Base-by-base conservation (phyloP, 352 stramenopile species). In the Globisporangium lucens region DNA sequence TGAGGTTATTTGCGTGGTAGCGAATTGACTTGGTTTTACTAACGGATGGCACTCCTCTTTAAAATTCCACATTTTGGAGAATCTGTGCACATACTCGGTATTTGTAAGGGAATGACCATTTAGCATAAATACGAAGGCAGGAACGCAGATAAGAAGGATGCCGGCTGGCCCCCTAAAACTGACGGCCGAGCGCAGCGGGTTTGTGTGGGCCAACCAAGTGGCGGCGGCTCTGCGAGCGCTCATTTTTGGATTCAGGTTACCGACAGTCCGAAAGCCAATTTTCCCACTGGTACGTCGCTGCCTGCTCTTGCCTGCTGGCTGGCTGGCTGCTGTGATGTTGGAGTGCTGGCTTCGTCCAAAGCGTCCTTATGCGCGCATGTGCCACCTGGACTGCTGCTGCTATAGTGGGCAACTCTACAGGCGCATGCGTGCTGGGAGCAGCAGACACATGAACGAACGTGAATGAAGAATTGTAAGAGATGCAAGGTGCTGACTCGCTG, bases 191-290 rank as follows among this genome's bases (percentile, higher is more conserved):
- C 10, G 43, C 17, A 20, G 8, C 17, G 8, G 29, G 55, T 29
- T 41, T 33, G 17, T 46, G 33, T 61, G 56, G n/a, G 56, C 56
- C 56, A 61, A 61, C 56, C 56, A 61, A 61, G 30, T 61, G 30
- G 17, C 43, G 8, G 7, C 20, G 41, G 38, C n/a, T 8, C 47
- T 10, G 20, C 5, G 17, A 24, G 27, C 38, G 17, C 67, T 76
- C 74, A 84, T 82, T 92, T 80, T 95, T 92, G 87, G 85, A 93
- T 95, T 95, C 87, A 95, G 87, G 87, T 95, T 93, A 95, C 82
- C 81, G 87, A 88, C 87, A 91, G 83, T 90, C 79, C 84, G 77
- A 91, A 77, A 78, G 67, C 72, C 68, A 77, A 74, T 67, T 79
- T 76, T 79, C 72, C 72, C 61, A 70, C 85, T 93, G 85, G 85